These are phyloP conservation scores for Russula ochroleuca DNA, from an alignment of 768 basidiomycete genomes.

Conservation along the genomic window DNA sequence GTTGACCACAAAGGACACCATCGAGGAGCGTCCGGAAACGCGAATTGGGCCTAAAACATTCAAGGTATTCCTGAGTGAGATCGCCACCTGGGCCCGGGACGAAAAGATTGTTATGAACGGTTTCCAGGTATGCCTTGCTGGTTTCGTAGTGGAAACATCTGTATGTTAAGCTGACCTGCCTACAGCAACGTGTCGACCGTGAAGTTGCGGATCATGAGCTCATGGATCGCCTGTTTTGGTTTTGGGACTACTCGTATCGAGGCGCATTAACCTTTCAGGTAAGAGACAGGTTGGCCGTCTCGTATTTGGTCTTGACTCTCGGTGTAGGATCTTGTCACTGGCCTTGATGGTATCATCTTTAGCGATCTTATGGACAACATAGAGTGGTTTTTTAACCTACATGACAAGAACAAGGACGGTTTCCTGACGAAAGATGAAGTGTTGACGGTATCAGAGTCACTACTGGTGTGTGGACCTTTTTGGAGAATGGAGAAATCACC, in stretches of 20 bases:
- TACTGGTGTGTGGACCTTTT: slow-evolving; percentile 56
- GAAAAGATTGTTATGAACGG: slow-evolving; percentile 91
- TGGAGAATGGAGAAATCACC: not conserved
- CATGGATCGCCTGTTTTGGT: slow-evolving; percentile 88
- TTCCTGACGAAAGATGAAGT: slow-evolving; percentile 96
- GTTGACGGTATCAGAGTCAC: slow-evolving; percentile 87
- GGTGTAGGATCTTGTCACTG: slow-evolving; percentile 76
- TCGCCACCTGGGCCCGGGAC: slow-evolving; percentile 93
- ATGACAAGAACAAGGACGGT: slow-evolving; percentile 96
- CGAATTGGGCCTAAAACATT: slow-evolving; percentile 84
- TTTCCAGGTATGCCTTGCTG: slow-evolving; percentile 56
- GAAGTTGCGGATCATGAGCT: slow-evolving; percentile 95
- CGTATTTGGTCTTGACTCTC: slow-evolving; percentile 24
- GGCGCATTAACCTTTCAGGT: slow-evolving; percentile 91
- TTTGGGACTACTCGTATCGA: slow-evolving; percentile 81
- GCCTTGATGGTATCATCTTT: slow-evolving; percentile 88
- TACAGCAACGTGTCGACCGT: slow-evolving; percentile 79
- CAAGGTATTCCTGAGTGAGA: slow-evolving; percentile 82
- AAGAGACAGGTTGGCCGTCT: slow-evolving; percentile 21
- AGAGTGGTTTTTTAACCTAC: slow-evolving; percentile 96
- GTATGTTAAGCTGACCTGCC: slow-evolving; percentile 5
- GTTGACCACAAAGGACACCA: slow-evolving; percentile 50
- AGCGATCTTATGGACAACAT: slow-evolving; percentile 98
- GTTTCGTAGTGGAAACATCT: slow-evolving; percentile 8
- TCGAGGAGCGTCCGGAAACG: slow-evolving; percentile 81